Conservation (phyloP, 208 protist genomes). For the Wallacemonas sp. region DNA sequence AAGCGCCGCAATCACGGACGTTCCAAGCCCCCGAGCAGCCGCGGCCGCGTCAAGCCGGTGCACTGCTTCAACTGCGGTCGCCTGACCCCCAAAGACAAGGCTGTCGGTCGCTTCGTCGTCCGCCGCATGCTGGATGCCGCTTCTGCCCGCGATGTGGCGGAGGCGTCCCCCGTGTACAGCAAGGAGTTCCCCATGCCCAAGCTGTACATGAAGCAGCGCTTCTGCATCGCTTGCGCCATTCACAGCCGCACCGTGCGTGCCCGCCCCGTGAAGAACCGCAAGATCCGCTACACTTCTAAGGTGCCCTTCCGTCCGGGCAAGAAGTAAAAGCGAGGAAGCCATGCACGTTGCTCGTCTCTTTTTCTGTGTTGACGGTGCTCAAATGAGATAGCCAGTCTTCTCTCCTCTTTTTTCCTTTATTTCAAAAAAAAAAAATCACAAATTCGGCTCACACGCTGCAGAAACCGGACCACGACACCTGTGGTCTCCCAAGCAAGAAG, state of each 20-base stretch:
- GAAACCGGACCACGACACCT: no score
- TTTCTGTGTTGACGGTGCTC: slow-evolving; percentile 4
- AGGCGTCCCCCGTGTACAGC: slow-evolving; percentile 93
- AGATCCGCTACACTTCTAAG: slow-evolving; percentile 85
- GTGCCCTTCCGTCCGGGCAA: slow-evolving; percentile 71
- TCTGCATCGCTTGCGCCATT: slow-evolving; percentile 99
- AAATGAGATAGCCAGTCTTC: neutral
- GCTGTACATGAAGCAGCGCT: slow-evolving; percentile 99
- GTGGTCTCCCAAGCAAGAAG: no score
- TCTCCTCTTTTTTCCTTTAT: neutral
- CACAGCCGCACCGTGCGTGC: slow-evolving; percentile 97
- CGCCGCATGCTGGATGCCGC: slow-evolving; percentile 98
- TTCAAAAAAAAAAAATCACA: neutral
- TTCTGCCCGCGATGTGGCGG: slow-evolving; percentile 96
- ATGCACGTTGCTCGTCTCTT: no score
- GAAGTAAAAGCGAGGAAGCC: slow-evolving; percentile 20
- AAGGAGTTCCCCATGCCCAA: slow-evolving; percentile 96
- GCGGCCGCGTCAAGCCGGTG: slow-evolving; percentile 87
- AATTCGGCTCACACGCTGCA: no score
- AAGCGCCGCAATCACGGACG: slow-evolving; percentile 94
- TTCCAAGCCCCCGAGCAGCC: slow-evolving; percentile 89
- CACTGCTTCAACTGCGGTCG: slow-evolving; percentile 94
- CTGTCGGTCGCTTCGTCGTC: slow-evolving; percentile 98
- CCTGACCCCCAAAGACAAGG: slow-evolving; percentile 96
- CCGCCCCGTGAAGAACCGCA: slow-evolving; percentile 76